Evolutionary conservation across 192 early-diverging fungal genomes (phyloP).

Genomic region (Cetraspora pellucida): DNA sequence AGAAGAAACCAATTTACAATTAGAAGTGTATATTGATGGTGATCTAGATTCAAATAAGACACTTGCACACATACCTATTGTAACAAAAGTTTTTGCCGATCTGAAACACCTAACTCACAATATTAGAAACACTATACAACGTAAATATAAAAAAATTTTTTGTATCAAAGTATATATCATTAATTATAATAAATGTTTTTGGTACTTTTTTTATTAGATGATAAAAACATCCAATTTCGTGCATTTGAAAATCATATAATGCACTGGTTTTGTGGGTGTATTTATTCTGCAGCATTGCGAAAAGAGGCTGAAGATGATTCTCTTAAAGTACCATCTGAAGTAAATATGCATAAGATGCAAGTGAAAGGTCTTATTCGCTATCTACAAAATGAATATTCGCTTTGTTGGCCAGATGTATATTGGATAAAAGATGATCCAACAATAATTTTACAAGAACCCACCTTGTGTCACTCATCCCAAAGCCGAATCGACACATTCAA

Average conservation of each 20-base stretch:
- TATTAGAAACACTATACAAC: neutral
- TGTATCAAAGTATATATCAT: neutral
- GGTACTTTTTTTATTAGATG: neutral
- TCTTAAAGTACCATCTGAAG: neutral
- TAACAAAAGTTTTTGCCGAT: neutral
- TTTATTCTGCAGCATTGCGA: neutral
- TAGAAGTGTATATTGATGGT: neutral
- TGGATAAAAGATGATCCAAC: slow-evolving; percentile 14
- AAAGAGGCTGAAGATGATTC: neutral
- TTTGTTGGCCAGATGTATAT: neutral
- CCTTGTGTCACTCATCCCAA: neutral
- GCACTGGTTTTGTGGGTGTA: neutral
- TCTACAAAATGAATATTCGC: neutral
- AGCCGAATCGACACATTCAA: neutral
- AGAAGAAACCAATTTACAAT: neutral
- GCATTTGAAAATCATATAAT: slow-evolving; percentile 13
- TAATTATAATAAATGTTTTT: neutral
- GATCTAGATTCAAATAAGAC: neutral
- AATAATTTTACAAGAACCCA: neutral
- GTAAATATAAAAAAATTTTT: neutral
- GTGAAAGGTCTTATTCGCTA: neutral
- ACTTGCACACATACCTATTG: neutral
- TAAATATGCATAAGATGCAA: neutral
- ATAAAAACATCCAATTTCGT: neutral
- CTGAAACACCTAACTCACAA: neutral